Evolutionary conservation across 495 filamentous ascomycete species (phyloP), one percentile per base, ranked within the genome.

Genomic region (Diplogelasinospora grovesii): DNA sequence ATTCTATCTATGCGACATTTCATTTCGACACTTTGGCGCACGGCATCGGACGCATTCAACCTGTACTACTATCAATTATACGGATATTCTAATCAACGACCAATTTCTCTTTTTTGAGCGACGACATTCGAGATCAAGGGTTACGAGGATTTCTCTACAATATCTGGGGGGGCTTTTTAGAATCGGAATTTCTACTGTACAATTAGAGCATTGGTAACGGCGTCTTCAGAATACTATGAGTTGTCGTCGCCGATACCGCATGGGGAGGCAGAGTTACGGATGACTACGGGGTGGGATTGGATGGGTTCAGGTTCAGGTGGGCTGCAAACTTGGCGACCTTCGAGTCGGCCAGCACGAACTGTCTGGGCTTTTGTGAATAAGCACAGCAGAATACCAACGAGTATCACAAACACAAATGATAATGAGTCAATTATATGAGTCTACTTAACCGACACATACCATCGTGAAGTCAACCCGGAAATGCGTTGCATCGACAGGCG

Each of bases 61-160:
- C 15, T 60, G 54, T 60, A 60, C 45, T 46, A 55, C 50, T 39
- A 60, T 44, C 43, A 52, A 37, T 23, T 41, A 25, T 60, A 60
- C 46, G 31, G 37, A 47, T 41, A 13, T 55, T 55, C 53, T 60
- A 60, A 60, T 60, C 46, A 43, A 43, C 47, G 34, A 27, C 21
- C 33, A 39, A 32, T 7, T 33, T 41, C 34, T 44, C 18, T 36
- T 46, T 45, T 45, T 39, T 19, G 28, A 43, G 42, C 45, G 16
- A 53, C 43, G 40, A 46, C 45, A 45, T 39, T 31, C n/a, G n/a
- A n/a, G 46, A 33, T 41, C 41, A 46, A 51, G 42, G 43, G 45
- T 43, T 46, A 50, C 41, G 49, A 49, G 22, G 5, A 27, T 24
- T 36, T 39, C 34, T 37, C 31, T 25, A 24, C 22, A 42, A 35